phyloP scores from a whole-genome alignment of 345 rosid species.

The Mangifera indica region DNA sequence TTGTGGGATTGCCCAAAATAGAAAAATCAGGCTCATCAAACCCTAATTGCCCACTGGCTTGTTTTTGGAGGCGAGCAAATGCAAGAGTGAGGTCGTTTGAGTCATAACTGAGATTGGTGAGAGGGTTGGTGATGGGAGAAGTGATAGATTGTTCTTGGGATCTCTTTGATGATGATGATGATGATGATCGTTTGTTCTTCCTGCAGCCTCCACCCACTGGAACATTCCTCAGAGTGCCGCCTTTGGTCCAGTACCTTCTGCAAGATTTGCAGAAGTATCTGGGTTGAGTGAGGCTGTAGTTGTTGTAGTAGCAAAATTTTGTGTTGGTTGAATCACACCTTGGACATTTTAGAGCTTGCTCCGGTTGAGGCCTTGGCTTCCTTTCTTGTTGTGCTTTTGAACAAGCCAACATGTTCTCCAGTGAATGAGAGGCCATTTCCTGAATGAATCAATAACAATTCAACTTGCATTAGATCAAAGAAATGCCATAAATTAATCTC shows the following conservation, averaged over 20 bases:
- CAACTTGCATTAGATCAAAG: background rate
- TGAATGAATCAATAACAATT: constrained; percentile 18
- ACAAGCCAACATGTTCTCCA: constrained; percentile 67
- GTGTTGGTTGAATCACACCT: constrained; percentile 82
- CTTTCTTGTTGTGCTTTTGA: constrained; percentile 54
- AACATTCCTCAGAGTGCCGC: constrained; percentile 74
- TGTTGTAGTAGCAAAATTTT: constrained; percentile 89
- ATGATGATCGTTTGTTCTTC: constrained; percentile 63
- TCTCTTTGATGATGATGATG: constrained; percentile 47
- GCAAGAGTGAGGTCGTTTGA: constrained; percentile 73
- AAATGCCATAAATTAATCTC: background rate
- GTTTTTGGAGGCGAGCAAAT: constrained; percentile 66
- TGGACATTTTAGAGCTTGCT: constrained; percentile 66
- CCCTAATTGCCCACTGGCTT: constrained; percentile 52
- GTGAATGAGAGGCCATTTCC: constrained; percentile 55
- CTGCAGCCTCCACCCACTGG: constrained; percentile 91
- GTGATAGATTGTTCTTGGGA: constrained; percentile 44
- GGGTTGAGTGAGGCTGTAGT: constrained; percentile 84
- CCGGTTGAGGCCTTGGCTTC: constrained; percentile 59
- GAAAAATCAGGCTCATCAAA: constrained; percentile 45
- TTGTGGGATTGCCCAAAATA: constrained; percentile 38
- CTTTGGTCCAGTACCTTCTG: constrained; percentile 87
- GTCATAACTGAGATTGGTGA: constrained; percentile 49
- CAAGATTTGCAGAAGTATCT: constrained; percentile 86
- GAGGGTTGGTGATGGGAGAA: constrained; percentile 31